A percentile compares a stretch with the other conserved stretches of the same genome.
phyloP scores from a whole-genome alignment of 345 rosid genomes.

The Euphorbia pulcherrima region DNA sequence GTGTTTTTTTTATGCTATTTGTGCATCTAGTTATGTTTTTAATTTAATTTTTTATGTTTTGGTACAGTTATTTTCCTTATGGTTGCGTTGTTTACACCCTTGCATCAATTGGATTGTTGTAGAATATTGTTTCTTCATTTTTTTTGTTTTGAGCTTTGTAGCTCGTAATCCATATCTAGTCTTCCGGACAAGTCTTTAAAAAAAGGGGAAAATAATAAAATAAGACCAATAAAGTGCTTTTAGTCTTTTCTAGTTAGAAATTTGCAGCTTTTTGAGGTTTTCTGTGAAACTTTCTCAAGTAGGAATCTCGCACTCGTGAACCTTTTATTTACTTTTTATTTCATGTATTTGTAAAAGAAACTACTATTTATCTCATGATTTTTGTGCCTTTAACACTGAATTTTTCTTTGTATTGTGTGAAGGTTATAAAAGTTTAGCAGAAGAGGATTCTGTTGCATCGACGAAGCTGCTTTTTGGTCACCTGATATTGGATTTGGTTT shows the following conservation, averaged over 20 bases:
- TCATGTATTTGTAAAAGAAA: no score
- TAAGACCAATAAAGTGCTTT: neutral
- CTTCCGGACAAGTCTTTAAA: no score
- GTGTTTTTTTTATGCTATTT: neutral
- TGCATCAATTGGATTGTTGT: constrained; percentile 7
- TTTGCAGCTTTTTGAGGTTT: neutral
- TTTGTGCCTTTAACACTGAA: no score
- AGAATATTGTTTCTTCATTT: neutral
- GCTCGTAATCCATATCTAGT: neutral
- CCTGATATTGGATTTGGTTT: constrained; percentile 21
- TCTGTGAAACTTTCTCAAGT: neutral
- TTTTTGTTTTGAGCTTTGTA: no score
- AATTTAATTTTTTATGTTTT: no score
- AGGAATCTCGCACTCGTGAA: neutral
- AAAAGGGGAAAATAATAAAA: no score
- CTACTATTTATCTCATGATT: no score
- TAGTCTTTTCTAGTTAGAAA: neutral
- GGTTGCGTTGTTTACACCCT: neutral
- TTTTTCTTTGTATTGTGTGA: constrained; percentile 1
- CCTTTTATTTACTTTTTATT: neutral
- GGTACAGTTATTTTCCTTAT: neutral
- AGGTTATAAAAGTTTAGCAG: constrained; percentile 17
- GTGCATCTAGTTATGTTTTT: neutral
- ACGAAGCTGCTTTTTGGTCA: constrained; percentile 20
- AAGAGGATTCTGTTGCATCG: constrained; percentile 12